Base-by-base conservation (phyloP, 768 basidiomycete species). In the Paxillus involutus region DNA sequence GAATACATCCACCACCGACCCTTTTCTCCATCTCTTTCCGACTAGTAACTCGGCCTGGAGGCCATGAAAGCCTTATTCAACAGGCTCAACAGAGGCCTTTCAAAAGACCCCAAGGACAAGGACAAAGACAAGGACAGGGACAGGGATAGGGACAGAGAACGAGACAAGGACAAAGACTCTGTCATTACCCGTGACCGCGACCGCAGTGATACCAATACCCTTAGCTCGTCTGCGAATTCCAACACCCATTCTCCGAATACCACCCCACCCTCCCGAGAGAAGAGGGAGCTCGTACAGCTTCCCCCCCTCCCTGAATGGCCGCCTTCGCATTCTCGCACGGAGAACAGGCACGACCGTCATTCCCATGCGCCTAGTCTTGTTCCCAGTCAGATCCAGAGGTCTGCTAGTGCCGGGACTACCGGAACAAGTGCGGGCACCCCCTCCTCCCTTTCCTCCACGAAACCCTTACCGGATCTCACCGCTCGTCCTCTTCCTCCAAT, bases 61-160 rank as follows among this genome's bases (percentile, higher is more conserved):
- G 56, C 70, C 70, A 93, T 93, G 90, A 92, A 91, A 80, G 90
- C 91, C 42, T 87, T 92, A 62, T 82, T 92, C 71, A 80, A 81
- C 67, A 83, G 89, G 65, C 75, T 92, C 62, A 89, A 89, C 63
- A 81, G 82, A 52, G 80, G 76, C 54, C 80, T 76, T 60, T 71
- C 77, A 65, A 88, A 71, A 44, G 68, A 70, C n/a, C 53, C 58
- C 53, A 67, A 84, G 71, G 82, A 87, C 63, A 88, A 82, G 72
- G 82, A 86, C 64, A 81, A 77, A 63, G 82, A 82, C 35, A 74
- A 66, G 51, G 69, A 77, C 37, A 70, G 45, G 29, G 57, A 61
- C 64, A 81, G 77, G 63, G 82, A 82, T 36, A 74, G 67, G 51
- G 69, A 77, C 37, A 70, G 45, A 33, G 57, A 61, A 2, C 64